Evolutionary conservation across 768 basidiomycete genomes (phyloP), one percentile per base, ranked within the genome.

Genomic region (Polyporus arcularius): DNA sequence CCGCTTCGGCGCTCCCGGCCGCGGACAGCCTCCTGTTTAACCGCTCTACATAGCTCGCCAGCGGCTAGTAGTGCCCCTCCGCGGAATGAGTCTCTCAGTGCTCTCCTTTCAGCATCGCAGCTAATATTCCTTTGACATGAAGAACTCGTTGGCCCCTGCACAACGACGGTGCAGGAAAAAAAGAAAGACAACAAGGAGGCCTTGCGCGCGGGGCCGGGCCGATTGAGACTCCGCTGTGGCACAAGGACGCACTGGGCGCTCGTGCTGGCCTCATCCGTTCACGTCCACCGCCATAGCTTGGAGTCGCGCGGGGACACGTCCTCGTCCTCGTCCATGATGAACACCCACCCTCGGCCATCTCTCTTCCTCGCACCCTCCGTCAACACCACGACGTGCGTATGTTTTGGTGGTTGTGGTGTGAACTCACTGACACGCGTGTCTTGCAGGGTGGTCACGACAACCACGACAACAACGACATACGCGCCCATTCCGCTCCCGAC

Each of bases 401-500:
- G 14, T 18, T 12, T 45, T 50, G 49, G 62, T 31, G 61, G 52
- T 56, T 54, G 31, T 58, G 14, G 15, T 30, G 11, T 42, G 45
- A 38, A 26, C 21, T 26, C 26, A 55, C 50, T 43, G 21, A 48
- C 41, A 48, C 60, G 55, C 56, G 35, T 55, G 6, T 52, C 31
- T 30, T 65, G 40, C 70, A 94, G 92, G 55, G 90, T 94, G 68
- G 88, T 92, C 67, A 94, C 92, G 51, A 94, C 90, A n/a, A 94
- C 93, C 1, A 92, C 90, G 0, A 94, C 93, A 2, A 94, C 92
- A 1, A 94, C 93, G 2, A 86, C 88, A 11, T 93, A 94, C 76
- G 88, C 92, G 57, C 92, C 92, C n/a, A 92, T 94, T 63, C 88
- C 85, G 41, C 72, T 94, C 2, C 92, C 92, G 1, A 75, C 87